Conservation (phyloP, 177 flowering plant species). For the Vitis hybrid region DNA sequence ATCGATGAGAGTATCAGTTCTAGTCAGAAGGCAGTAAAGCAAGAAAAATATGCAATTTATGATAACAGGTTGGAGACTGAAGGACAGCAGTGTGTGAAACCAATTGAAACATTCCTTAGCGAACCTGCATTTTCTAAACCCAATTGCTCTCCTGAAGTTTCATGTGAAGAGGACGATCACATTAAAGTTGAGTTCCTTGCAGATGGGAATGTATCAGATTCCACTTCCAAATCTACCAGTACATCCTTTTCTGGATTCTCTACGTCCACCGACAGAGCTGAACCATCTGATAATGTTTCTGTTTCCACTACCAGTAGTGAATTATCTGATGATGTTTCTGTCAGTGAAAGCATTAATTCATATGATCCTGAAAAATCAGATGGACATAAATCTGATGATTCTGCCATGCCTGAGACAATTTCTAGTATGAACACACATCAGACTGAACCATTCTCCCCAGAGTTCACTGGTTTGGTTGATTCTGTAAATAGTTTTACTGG, state of each 20-base stretch:
- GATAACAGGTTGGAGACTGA: conserved; percentile 25
- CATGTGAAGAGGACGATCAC: conserved; percentile 24
- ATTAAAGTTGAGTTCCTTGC: conserved; percentile 16
- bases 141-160: conserved; percentile 17
- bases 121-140: conserved; percentile 20
- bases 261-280: conserved; percentile 22
- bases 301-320: conserved; percentile 21
- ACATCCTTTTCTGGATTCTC: conserved; percentile 35
- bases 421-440: conserved; percentile 8
- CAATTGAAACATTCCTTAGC: conserved; percentile 17
- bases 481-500: conserved; percentile 26
- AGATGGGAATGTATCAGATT: conserved; percentile 19
- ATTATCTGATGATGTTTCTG: conserved; percentile 40
- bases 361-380: conserved; percentile 21
- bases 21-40: conserved; percentile 21
- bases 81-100: conserved; percentile 11
- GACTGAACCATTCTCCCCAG: conserved; percentile 31
- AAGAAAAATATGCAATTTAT: conserved; percentile 22
- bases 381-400: conserved; percentile 21
- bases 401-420: conserved; percentile 14
- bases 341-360: conserved; percentile 28
- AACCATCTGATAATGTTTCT: conserved; percentile 41
- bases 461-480: conserved; percentile 24
- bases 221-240: conserved; percentile 26
- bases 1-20: conserved; percentile 24